Evolutionary conservation across 139 green algal species (phyloP).

Genomic region (Chlorella sp.): DNA sequence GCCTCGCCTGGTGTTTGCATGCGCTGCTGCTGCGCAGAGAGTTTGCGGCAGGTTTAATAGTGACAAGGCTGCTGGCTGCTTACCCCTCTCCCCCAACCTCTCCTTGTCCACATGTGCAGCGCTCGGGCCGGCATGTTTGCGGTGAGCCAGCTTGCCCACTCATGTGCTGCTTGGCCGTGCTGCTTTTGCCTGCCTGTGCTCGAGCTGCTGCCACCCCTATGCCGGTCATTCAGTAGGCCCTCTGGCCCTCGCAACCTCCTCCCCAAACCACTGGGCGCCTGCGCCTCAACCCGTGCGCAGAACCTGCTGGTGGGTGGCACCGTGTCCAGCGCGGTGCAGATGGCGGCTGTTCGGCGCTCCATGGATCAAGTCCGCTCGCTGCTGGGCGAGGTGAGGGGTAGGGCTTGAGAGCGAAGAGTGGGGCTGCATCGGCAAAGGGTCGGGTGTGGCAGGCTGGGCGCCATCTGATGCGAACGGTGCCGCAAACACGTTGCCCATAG

Average conservation of each 20-base stretch:
- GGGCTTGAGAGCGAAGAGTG: background rate
- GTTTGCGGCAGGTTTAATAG: background rate
- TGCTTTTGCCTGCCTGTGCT: no score
- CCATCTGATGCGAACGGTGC: no score
- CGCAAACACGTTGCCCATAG: no score
- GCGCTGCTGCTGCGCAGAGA: background rate
- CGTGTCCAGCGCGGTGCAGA: background rate
- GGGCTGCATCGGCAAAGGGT: no score
- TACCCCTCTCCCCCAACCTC: no score
- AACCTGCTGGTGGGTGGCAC: constrained; percentile 13
- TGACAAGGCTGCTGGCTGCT: background rate
- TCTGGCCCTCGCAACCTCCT: no score
- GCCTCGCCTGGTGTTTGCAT: background rate
- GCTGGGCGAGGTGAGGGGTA: background rate
- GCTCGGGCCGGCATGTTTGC: constrained; percentile 7
- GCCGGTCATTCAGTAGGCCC: no score
- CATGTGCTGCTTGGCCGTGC: no score
- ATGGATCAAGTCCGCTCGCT: constrained; percentile 1
- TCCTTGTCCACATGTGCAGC: background rate
- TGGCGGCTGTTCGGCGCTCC: constrained; percentile 21
- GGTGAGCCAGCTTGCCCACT: no score
- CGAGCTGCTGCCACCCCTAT: no score
- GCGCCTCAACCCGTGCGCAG: background rate
- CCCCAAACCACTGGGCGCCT: no score
- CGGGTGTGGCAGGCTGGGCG: no score